Base-by-base conservation (phyloP, 2,329 filamentous ascomycete species). In the Penicillium capsulatum region DNA sequence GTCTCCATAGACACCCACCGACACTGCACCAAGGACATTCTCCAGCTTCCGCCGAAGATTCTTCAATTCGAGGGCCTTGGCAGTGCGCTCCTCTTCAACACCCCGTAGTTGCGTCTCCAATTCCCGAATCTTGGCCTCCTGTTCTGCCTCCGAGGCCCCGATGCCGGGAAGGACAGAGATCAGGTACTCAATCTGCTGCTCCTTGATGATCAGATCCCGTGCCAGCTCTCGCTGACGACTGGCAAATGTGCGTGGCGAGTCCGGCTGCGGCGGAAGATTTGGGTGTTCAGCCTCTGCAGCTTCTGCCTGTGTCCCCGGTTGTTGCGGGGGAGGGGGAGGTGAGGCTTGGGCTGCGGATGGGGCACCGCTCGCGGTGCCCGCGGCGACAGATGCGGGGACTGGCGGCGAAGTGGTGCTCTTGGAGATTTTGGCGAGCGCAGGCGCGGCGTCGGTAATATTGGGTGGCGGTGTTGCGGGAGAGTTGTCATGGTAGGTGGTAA, bases 111-210 rank as follows among this genome's bases (percentile, higher is more conserved):
- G 67, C 24, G 51, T 54, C 38, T 68, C 69, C 51, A 74, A 42
- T 43, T 63, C 62, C 36, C 55, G 53, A 34, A 74, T 71, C 44
- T 64, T 59, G 19, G 52, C 53, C 44, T 69, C 67, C 48, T 74
- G 71, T 55, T 71, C 63, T 27, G 59, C 60, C 50, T 71, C 66
- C 9, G 61, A 67, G 8, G 61, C 62, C 8, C 64, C 69, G 17
- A 72, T 67, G 11, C 71, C 71, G 0, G 71, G 71, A 31, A 74
- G 44, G 17, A 67, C 62, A 4, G 64, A 64, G 29, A 73, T 68
- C 36, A 74, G 45, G 35, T 69, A 66, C 55, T 74, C 71, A 38
- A 74, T 73, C 60, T 74, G 70, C 57, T 72, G 67, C 38, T 71
- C 67, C 52, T 74, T 74, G 41, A 70, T 63, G 28, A 74, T 65